These are phyloP conservation scores for Cladophialophora chaetospira DNA, from an alignment of 2,329 filamentous ascomycete species.

Conservation along the genomic window DNA sequence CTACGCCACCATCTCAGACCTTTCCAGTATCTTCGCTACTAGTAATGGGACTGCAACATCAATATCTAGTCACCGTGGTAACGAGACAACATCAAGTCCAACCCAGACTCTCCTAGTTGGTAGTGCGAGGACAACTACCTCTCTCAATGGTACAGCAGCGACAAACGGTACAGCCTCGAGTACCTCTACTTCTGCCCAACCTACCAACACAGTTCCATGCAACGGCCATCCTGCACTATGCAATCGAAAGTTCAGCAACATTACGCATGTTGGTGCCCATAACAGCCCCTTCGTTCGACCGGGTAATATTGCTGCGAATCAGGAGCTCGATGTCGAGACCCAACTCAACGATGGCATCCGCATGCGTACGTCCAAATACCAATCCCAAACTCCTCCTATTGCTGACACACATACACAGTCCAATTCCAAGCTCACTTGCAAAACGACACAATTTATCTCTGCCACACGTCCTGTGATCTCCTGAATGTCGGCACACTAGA, in stretches of 20 bases:
- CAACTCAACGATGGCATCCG: slow-evolving; percentile 76
- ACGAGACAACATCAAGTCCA: slow-evolving; percentile 39
- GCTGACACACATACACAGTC: slow-evolving; percentile 42
- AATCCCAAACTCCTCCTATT: background rate
- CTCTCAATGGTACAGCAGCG: slow-evolving; percentile 52
- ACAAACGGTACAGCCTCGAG: slow-evolving; percentile 51
- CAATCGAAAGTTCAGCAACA: slow-evolving; percentile 74
- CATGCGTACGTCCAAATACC: slow-evolving; percentile 48
- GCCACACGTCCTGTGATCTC: slow-evolving; percentile 80
- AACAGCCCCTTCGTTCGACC: slow-evolving; percentile 75
- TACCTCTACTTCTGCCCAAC: slow-evolving; percentile 46
- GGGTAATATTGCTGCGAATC: slow-evolving; percentile 76
- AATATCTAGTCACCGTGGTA: slow-evolving; percentile 23
- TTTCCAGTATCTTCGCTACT: slow-evolving; percentile 28
- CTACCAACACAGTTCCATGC: slow-evolving; percentile 75
- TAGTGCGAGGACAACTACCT: slow-evolving; percentile 39
- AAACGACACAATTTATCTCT: slow-evolving; percentile 70
- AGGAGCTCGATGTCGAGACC: slow-evolving; percentile 64
- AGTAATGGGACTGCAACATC: slow-evolving; percentile 21
- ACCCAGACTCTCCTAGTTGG: slow-evolving; percentile 41
- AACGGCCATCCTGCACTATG: slow-evolving; percentile 80
- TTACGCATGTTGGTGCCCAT: slow-evolving; percentile 75
- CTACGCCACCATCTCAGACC: slow-evolving; percentile 30
- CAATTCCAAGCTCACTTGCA: slow-evolving; percentile 61
- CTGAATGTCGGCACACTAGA: slow-evolving; percentile 79